Evolutionary conservation across 2,329 filamentous ascomycete species (phyloP).

Genomic region (Oidium heveae): DNA sequence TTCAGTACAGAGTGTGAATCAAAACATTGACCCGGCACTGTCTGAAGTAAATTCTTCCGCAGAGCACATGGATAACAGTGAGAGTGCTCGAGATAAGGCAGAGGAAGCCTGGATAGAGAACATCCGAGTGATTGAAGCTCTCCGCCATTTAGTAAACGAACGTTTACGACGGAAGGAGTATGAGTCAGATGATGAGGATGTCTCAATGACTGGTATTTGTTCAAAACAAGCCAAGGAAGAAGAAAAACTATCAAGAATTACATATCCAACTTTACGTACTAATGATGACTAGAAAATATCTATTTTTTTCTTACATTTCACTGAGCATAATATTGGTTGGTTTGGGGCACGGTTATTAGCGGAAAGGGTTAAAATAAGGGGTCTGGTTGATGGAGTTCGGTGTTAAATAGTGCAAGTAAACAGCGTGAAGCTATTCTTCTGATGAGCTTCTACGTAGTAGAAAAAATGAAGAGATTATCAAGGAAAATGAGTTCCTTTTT

Average conservation of each 20-base stretch:
- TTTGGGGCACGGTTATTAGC: too few species aligned
- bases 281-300: conserved; percentile 5
- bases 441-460: too few species aligned
- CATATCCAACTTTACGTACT: conserved; percentile 7
- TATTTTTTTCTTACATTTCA: neutral
- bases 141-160: conserved; percentile 30
- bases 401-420: too few species aligned
- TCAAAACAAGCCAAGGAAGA: neutral
- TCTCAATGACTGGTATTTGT: conserved; percentile 6
- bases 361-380: too few species aligned
- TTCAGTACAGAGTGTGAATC: conserved; percentile 16
- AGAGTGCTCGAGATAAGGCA: conserved; percentile 28
- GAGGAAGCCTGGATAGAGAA: conserved; percentile 41
- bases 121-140: conserved; percentile 35
- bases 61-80: conserved; percentile 25
- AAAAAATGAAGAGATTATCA: too few species aligned
- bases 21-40: conserved; percentile 14
- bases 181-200: conserved; percentile 14
- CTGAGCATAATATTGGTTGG: too few species aligned
- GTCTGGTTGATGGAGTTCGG: too few species aligned
- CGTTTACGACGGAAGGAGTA: conserved; percentile 32
- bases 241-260: conserved; percentile 4
- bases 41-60: conserved; percentile 26
- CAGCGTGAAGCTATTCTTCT: too few species aligned
- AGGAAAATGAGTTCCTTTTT: too few species aligned